Base-by-base conservation (phyloP, 164 flowering plant genomes). In the Santalum album region DNA sequence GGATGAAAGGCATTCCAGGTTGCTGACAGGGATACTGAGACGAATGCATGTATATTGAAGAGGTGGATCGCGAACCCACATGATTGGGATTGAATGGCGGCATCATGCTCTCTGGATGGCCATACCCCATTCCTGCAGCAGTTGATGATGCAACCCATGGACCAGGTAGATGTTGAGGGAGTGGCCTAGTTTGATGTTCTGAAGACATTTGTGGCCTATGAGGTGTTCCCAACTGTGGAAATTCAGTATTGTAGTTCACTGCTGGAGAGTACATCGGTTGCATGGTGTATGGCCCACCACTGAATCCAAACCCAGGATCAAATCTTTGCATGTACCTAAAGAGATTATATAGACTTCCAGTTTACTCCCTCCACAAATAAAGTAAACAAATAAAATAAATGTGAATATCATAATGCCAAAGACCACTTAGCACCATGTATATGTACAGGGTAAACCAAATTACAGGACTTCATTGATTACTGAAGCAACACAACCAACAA, bases 301-400 rank as follows among this genome's bases (percentile, higher is more conserved):
- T 80, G 67, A 83, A 94, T 40, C 97, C 97, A 78, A 94, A 94
- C 35, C 99, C 99, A 69, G 97, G 97, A 70, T 90, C 99, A 86
- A 94, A 94, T 65, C 99, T 77, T 67, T 89, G 97, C 73, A 77
- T 46, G 61, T 90, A 94, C 78, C 99, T 92, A 64, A 48, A 61
- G 25, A 42, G 9, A 45, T 2, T 1, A 43, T n/a, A n/a, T n/a
- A n/a, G n/a, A n/a, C n/a, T n/a, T n/a, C n/a, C n/a, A n/a, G n/a
- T n/a, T n/a, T n/a, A n/a, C n/a, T n/a, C n/a, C n/a, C n/a, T n/a
- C n/a, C n/a, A n/a, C n/a, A n/a, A n/a, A n/a, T n/a, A n/a, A n/a
- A n/a, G n/a, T n/a, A n/a, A n/a, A n/a, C n/a, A n/a, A n/a, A n/a
- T n/a, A n/a, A n/a, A n/a, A n/a, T n/a, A n/a, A n/a, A n/a, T n/a